Base-by-base conservation (phyloP, 129 eudicot genomes). In the Sambucus nigra region DNA sequence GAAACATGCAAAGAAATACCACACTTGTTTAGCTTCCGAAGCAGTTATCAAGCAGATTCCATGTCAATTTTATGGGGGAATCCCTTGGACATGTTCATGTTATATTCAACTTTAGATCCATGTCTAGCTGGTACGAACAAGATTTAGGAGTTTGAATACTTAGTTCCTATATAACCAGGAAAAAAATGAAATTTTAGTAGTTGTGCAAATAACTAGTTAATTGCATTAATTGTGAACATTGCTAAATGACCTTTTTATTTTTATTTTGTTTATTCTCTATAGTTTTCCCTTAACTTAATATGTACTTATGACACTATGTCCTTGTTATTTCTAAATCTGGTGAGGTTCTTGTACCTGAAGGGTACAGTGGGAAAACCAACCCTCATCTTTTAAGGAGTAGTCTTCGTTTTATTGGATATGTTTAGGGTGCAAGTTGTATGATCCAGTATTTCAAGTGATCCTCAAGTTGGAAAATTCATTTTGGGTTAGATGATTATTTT, bases 31-130 rank as follows among this genome's bases (percentile, higher is more conserved):
- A 62, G 82, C 82, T 28, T 76, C 82, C 29, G 82, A 76, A 44
- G 74, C 78, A 47, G 82, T 76, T 9, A 76, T 76, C 46, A 76
- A 76, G 71, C 78, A 76, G 73, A 76, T 76, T 63, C 82, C 82
- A 5, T 71, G 82, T 51, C 70, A n/a, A n/a, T n/a, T n/a, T 71
- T 64, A 57, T 76, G 57, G 82, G 82, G n/a, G n/a, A n/a, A n/a
- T n/a, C n/a, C n/a, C n/a, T n/a, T n/a, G n/a, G n/a, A n/a, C n/a
- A n/a, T n/a, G n/a, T n/a, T n/a, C n/a, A n/a, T n/a, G n/a, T n/a
- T n/a, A n/a, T n/a, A n/a, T n/a, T n/a, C n/a, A n/a, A n/a, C n/a
- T n/a, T n/a, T n/a, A n/a, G n/a, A n/a, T n/a, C n/a, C n/a, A n/a
- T n/a, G n/a, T n/a, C n/a, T n/a, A n/a, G n/a, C n/a, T n/a, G n/a